Base-by-base conservation (phyloP, 1,284 basidiomycete species). In the Hemileia vastatrix region DNA sequence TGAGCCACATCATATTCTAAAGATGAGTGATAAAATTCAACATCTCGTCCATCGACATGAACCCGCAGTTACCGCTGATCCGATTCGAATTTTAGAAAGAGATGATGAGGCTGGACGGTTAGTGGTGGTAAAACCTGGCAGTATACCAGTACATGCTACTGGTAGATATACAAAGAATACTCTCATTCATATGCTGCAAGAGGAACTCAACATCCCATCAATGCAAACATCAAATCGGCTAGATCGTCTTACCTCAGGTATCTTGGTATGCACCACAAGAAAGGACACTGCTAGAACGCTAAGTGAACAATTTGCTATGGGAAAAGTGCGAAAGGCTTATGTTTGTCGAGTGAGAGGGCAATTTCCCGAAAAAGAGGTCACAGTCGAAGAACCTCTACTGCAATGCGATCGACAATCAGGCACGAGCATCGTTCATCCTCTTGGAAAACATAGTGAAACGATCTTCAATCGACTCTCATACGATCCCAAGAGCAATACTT, bases 351-450 rank as follows among this genome's bases (percentile, higher is more conserved):
- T 87, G 59, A 81, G 80, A 68, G 90, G 92, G 1, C 77, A 83
- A 70, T 97, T 97, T 71, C 88, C 90, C 13, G 81, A 80, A 86
- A 86, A 82, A 58, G 86, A 91, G 72, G 78, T 91, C 24, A 77
- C 81, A 0, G 92, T 91, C 68, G 88, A 92, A 68, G 81, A 94
- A 72, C 90, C 92, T 1, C 79, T 99, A 11, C 77, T 99, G 57
- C 91, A 90, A 0, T 85, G 97, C 2, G 95, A 98, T 77, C 81
- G 93, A 54, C 93, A 96, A 74, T 92, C 92, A 85, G 93, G 93
- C 2, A 77, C 96, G 52, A 95, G 94, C 68, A 87, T 96, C 54
- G 89, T 97, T 24, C 90, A 94, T 73, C 89, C 90, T 0, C 85
- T 93, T 67, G 93, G 92, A 54, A 92, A 94, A 81, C n/a, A 82